Conservation (phyloP, 2,329 filamentous ascomycete species). For the Metarhizium guizhouense region DNA sequence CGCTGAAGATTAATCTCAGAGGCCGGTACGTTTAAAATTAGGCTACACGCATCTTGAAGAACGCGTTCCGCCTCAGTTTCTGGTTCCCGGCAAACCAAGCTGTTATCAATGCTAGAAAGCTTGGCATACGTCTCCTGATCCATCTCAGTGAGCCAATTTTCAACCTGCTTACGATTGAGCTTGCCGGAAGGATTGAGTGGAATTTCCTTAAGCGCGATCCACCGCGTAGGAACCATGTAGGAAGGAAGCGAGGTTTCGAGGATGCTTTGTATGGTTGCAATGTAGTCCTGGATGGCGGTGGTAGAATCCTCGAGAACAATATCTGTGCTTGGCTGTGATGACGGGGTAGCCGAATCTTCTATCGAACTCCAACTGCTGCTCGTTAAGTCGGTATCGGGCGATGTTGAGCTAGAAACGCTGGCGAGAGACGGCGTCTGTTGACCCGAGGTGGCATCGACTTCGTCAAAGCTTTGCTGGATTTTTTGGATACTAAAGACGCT, state of each 20-base stretch:
- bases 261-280: conserved; percentile 5
- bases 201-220: conserved; percentile 8
- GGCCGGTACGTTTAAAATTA: conserved; percentile 28
- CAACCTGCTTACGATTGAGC: conserved; percentile 8
- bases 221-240: conserved; percentile 13
- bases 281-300: background rate
- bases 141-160: background rate
- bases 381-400: background rate
- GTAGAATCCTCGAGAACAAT: background rate
- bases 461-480: background rate
- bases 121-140: background rate
- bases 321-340: background rate
- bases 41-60: conserved; percentile 24
- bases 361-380: background rate
- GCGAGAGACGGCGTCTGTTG: background rate
- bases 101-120: background rate
- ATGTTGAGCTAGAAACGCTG: background rate
- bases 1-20: conserved; percentile 19
- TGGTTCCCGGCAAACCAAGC: background rate
- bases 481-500: conserved; percentile 3
- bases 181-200: conserved; percentile 11
- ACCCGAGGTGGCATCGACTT: background rate
- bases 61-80: conserved; percentile 4
- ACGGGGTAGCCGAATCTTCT: background rate
- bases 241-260: conserved; percentile 7